phyloP scores from a whole-genome alignment of 2,329 filamentous ascomycete species.

The Karstenula rhodostoma region DNA sequence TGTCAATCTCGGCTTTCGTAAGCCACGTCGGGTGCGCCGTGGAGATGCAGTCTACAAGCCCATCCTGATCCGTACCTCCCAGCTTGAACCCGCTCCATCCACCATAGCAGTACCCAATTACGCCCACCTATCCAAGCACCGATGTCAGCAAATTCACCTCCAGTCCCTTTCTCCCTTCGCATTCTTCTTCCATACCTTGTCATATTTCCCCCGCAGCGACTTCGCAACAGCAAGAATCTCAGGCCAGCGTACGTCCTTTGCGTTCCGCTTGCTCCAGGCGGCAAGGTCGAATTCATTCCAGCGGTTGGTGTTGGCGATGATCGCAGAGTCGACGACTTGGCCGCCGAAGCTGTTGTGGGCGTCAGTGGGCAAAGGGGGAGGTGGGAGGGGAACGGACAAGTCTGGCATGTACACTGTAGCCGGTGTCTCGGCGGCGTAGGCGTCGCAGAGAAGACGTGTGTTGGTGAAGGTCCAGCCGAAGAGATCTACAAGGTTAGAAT shows the following conservation, averaged over 20 bases:
- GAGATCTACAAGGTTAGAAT: conserved; percentile 34
- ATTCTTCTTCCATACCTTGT: conserved; percentile 22
- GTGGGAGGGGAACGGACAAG: conserved; percentile 30
- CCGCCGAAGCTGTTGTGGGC: conserved; percentile 26
- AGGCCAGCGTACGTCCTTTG: conserved; percentile 43
- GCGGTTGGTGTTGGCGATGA: conserved; percentile 14
- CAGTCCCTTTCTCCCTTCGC: too few species aligned
- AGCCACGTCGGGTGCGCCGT: conserved; percentile 30
- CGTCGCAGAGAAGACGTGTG: conserved; percentile 53
- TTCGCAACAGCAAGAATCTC: conserved; percentile 44
- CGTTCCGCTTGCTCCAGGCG: conserved; percentile 46
- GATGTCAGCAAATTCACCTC: too few species aligned
- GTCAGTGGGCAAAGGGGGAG: not conserved
- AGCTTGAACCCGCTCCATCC: conserved; percentile 41
- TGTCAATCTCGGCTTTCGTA: conserved; percentile 30
- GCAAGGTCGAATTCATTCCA: conserved; percentile 45
- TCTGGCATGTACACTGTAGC: conserved; percentile 56
- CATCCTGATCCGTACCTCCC: conserved; percentile 14
- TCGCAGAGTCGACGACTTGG: conserved; percentile 18
- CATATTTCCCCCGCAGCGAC: conserved; percentile 27
- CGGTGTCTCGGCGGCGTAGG: conserved; percentile 52
- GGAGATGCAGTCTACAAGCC: conserved; percentile 33
- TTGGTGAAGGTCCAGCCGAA: conserved; percentile 56
- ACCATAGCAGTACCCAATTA: conserved; percentile 57
- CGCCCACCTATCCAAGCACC: conserved; percentile 37